phyloP scores from a whole-genome alignment of 352 stramenopile species.

The Thalassiosira mediterranea region DNA sequence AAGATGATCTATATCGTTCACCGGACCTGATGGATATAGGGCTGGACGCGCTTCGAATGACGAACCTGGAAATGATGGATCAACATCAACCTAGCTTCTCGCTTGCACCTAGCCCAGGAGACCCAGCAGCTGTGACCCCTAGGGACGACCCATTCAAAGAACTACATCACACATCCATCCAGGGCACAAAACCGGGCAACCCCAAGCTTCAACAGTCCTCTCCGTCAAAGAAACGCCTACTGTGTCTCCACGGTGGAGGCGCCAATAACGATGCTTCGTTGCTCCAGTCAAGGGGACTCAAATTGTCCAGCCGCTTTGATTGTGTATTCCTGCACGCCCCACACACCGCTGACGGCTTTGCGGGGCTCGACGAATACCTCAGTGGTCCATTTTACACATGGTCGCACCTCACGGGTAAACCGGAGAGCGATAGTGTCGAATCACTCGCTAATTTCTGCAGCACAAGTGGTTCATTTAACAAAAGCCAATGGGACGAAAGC shows the following conservation, averaged over 20 bases:
- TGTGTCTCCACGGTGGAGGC: slow-evolving; percentile 18
- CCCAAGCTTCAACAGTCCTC: no score
- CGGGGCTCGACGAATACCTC: slow-evolving; percentile 12
- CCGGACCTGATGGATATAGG: not conserved
- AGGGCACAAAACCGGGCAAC: no score
- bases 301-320: slow-evolving; percentile 9
- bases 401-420: not conserved
- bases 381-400: slow-evolving; percentile 19
- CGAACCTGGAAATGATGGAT: no score
- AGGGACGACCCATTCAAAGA: no score
- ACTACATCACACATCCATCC: no score
- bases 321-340: slow-evolving; percentile 25
- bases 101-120: no score
- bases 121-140: no score
- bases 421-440: not conserved
- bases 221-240: no score
- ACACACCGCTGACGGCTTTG: slow-evolving; percentile 8
- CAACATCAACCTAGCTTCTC: no score
- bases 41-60: not conserved
- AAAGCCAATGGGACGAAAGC: slow-evolving; percentile 28
- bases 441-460: no score
- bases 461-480: no score
- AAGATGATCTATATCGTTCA: not conserved
- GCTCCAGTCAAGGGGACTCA: slow-evolving; percentile 10
- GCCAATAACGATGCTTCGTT: slow-evolving; percentile 4